Conservation (phyloP, 768 basidiomycete species). For the Naematelia encephala region DNA sequence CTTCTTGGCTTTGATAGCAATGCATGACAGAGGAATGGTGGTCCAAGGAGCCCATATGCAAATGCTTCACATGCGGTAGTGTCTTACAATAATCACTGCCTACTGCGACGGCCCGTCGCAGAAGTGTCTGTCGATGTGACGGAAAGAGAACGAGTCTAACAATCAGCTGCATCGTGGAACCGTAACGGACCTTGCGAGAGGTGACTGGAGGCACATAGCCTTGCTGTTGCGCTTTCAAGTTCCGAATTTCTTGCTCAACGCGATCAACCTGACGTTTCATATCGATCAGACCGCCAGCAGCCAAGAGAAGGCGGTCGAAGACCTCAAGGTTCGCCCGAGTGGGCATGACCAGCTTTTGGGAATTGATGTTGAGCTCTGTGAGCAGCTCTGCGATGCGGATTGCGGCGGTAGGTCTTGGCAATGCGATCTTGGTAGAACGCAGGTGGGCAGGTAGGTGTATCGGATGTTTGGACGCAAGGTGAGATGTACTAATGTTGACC, state of each 20-base stretch:
- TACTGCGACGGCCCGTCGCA: conserved; percentile 6
- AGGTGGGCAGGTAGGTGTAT: conserved; percentile 63
- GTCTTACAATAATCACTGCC: not conserved
- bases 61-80: not conserved
- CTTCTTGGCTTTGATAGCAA: too few species aligned
- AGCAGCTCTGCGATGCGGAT: conserved; percentile 75
- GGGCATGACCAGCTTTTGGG: conserved; percentile 85
- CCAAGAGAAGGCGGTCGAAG: conserved; percentile 70
- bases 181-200: conserved; percentile 47
- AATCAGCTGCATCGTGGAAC: not conserved
- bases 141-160: conserved; percentile 26
- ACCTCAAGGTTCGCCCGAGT: conserved; percentile 73
- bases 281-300: conserved; percentile 70
- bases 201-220: conserved; percentile 26
- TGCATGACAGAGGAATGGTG: too few species aligned
- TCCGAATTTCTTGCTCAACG: conserved; percentile 77
- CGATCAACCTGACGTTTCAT: conserved; percentile 83
- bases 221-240: conserved; percentile 58
- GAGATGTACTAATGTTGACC: conserved; percentile 34
- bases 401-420: conserved; percentile 65
- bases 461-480: conserved; percentile 41
- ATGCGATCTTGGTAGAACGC: conserved; percentile 79
- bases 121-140: conserved; percentile 28
- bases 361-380: conserved; percentile 68
- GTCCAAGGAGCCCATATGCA: too few species aligned